A percentile compares a stretch with the other conserved stretches of the same genome.
These are phyloP conservation scores for Diaporthe sp. DNA, from an alignment of 2,329 filamentous ascomycete genomes.

Conservation along the genomic window DNA sequence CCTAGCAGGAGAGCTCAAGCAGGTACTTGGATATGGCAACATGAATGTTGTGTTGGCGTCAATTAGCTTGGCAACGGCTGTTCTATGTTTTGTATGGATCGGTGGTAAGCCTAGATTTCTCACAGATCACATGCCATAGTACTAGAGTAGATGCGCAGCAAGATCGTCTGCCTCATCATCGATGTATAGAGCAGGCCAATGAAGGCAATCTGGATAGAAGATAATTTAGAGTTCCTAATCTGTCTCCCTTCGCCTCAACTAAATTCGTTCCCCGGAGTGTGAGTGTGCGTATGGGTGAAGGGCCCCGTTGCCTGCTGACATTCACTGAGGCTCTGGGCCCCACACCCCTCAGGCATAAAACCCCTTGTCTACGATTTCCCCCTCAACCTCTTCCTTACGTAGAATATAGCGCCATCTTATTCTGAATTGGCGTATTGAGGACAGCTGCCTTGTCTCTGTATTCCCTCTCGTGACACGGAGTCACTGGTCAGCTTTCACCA, in stretches of 20 bases:
- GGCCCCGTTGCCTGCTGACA: too few relatives aligned
- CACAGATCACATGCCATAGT: slow-evolving; percentile 46
- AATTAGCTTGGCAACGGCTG: slow-evolving; percentile 59
- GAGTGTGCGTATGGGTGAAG: too few relatives aligned
- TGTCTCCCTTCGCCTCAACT: not conserved
- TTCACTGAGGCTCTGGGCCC: too few relatives aligned
- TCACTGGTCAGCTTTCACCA: not conserved
- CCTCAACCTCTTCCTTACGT: too few relatives aligned
- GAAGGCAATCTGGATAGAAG: not conserved
- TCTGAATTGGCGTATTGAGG: too few relatives aligned
- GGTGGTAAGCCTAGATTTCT: slow-evolving; percentile 56
- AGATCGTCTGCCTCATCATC: not conserved
- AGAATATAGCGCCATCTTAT: too few relatives aligned
- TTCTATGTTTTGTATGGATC: slow-evolving; percentile 59
- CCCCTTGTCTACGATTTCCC: too few relatives aligned
- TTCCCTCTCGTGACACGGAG: not conserved
- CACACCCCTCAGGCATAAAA: too few relatives aligned
- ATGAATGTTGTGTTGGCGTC: slow-evolving; percentile 67
- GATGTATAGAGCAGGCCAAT: too few relatives aligned
- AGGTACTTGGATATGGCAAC: slow-evolving; percentile 68
- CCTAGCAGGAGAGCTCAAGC: slow-evolving; percentile 65
- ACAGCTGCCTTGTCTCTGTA: too few relatives aligned
- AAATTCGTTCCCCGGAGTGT: not conserved
- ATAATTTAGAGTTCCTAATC: not conserved
- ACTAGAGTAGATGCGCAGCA: not conserved